Base-by-base conservation (phyloP, 495 filamentous ascomycete species). In the Aspergillus hancockii region DNA sequence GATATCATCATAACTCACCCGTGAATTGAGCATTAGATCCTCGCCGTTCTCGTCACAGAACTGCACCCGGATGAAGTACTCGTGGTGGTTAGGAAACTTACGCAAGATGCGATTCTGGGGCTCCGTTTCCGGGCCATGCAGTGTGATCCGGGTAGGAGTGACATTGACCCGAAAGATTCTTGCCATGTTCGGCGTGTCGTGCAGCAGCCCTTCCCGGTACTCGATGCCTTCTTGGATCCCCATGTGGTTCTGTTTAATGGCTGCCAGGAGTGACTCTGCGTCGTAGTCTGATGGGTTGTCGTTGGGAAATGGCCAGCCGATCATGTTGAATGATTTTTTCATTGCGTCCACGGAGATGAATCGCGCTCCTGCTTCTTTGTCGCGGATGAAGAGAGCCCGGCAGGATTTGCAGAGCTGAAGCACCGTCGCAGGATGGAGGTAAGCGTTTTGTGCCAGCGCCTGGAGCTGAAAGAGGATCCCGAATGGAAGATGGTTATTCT, bases 31-130 rank as follows among this genome's bases (percentile, higher is more conserved):
- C 40, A 71, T 75, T 9, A 95, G 63, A 13, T 81, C 79, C 25
- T 86, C 77, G 3, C 87, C 86, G 61, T 90, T 81, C 68, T 95
- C 90, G 28, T 93, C 91, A 53, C 77, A 76, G 59, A 94, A 92
- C 21, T 81, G 71, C 0, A 91, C 86, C 4, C 90, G 82, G 12
- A 92, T 63, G 61, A 93, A 93, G 65, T 83, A 81, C 18, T 88
- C 83, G 4, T 75, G 79, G 58, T 88, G 78, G 1, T 82, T 64
- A 1, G 82, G 73, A 58, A 88, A 95, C 53, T 85, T 87, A 31
- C 91, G 81, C 4, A 95, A 74, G 2, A 93, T 83, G 13, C 91
- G 80, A 66, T 95, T 95, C 62, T 81, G 85, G 4, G 79, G 75
- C 71, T 93, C 91, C 1, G 81, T 69, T 38, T 86, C 84, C 1